A percentile compares a stretch with the other conserved stretches of the same genome.
phyloP scores from a whole-genome alignment of 148 eudicot genomes.

The Rhododendron henanense region DNA sequence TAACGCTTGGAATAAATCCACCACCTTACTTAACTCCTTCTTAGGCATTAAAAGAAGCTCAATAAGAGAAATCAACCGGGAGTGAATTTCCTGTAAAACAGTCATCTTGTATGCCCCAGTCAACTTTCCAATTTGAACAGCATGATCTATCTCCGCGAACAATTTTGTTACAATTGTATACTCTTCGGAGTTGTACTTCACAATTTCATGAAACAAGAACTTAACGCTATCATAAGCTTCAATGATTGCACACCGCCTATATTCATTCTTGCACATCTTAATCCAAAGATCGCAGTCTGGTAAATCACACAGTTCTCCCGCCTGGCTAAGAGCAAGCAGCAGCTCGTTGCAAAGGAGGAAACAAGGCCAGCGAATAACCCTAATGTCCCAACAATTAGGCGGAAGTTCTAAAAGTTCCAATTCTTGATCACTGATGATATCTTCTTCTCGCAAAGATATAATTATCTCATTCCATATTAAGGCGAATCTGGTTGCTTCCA shows the following conservation, averaged over 20 bases:
- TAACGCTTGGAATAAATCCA: slow-evolving; percentile 66
- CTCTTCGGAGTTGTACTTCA: slow-evolving; percentile 59
- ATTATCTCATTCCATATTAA: slow-evolving; percentile 89
- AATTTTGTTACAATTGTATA: slow-evolving; percentile 50
- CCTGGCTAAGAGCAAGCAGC: slow-evolving; percentile 75
- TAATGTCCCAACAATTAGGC: slow-evolving; percentile 76
- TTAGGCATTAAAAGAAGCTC: slow-evolving; percentile 51
- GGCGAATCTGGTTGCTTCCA: slow-evolving; percentile 83
- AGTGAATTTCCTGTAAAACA: slow-evolving; percentile 50
- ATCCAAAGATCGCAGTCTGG: slow-evolving; percentile 60
- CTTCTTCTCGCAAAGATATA: slow-evolving; percentile 78
- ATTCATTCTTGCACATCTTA: slow-evolving; percentile 75
- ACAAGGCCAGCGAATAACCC: slow-evolving; percentile 96
- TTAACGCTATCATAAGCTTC: slow-evolving; percentile 82
- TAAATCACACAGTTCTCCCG: slow-evolving; percentile 42
- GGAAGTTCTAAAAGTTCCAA: slow-evolving; percentile 80
- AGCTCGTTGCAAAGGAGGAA: slow-evolving; percentile 82
- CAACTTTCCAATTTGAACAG: slow-evolving; percentile 39
- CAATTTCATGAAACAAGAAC: slow-evolving; percentile 51
- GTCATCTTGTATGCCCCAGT: slow-evolving; percentile 43
- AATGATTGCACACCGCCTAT: slow-evolving; percentile 78
- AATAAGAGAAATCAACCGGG: slow-evolving; percentile 49
- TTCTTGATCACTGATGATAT: slow-evolving; percentile 75
- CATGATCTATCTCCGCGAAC: slow-evolving; percentile 58
- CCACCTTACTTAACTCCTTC: slow-evolving; percentile 42